Percentiles rank a stretch among this genome's conserved stretches.
Conservation (phyloP, 2,329 filamentous ascomycete genomes). For the Aspergillus hiratsukae region DNA sequence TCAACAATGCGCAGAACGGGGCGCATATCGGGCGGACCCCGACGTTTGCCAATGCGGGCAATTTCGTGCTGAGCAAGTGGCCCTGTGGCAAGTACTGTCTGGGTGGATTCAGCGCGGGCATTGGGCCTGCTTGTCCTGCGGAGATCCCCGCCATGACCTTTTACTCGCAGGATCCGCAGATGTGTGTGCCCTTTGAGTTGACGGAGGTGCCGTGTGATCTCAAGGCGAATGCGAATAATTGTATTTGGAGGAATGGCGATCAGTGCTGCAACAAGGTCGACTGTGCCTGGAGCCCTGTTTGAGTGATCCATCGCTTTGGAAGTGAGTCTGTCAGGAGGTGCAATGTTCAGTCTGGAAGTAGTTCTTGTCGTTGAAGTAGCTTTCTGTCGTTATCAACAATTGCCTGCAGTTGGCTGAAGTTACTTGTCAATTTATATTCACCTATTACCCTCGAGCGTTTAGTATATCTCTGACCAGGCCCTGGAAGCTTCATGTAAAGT, state of each 20-base stretch:
- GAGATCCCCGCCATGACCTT: conserved; percentile 8
- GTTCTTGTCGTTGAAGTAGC: too few species aligned
- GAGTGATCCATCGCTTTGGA: too few species aligned
- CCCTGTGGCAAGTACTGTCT: conserved; percentile 13
- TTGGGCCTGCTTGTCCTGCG: conserved; percentile 9
- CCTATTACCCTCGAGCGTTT: too few species aligned
- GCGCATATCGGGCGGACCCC: conserved; percentile 8
- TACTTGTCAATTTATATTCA: too few species aligned
- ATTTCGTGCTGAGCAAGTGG: conserved; percentile 9
- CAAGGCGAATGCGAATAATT: conserved; percentile 7
- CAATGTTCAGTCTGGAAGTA: too few species aligned
- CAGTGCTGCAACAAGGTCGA: conserved; percentile 7
- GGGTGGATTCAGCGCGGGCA: conserved; percentile 3
- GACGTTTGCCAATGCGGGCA: conserved; percentile 1
- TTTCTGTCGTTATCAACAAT: too few species aligned
- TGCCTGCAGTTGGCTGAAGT: too few species aligned
- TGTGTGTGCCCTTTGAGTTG: conserved; percentile 8
- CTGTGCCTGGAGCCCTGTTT: background rate
- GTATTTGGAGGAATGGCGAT: conserved; percentile 9
- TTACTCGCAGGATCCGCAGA: conserved; percentile 9
- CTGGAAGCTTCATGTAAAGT: too few species aligned
- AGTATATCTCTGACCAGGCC: too few species aligned
- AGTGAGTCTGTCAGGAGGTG: too few species aligned
- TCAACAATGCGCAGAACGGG: conserved; percentile 8
- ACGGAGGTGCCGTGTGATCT: conserved; percentile 12